These are phyloP conservation scores for Verticillium albo-atrum DNA, from an alignment of 2,329 filamentous ascomycete species.

Conservation along the genomic window DNA sequence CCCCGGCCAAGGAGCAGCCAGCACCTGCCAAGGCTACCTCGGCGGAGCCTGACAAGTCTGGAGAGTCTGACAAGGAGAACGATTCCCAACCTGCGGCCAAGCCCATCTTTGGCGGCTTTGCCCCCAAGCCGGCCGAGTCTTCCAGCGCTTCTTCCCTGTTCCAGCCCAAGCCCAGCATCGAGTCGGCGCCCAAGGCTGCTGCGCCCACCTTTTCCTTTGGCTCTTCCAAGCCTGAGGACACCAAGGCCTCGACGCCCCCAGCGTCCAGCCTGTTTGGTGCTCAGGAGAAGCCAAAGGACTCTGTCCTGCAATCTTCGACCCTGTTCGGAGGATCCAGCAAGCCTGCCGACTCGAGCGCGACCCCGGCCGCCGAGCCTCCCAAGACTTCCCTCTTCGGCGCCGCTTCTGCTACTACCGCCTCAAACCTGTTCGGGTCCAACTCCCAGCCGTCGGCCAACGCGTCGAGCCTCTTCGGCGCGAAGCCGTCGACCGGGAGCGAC, in stretches of 20 bases:
- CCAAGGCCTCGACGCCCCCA: slow-evolving; percentile 10
- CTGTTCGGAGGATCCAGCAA: slow-evolving; percentile 34
- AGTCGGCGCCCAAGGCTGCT: slow-evolving; percentile 21
- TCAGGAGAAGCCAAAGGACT: slow-evolving; percentile 7
- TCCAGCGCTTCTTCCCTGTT: slow-evolving; percentile 22
- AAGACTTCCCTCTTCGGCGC: slow-evolving; percentile 19
- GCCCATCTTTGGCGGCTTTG: slow-evolving; percentile 13
- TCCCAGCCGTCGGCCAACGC: slow-evolving; percentile 3
- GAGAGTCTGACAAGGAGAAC: slow-evolving; percentile 42
- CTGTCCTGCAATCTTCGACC: slow-evolving; percentile 23
- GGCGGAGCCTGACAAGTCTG: slow-evolving; percentile 22
- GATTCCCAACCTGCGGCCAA: slow-evolving; percentile 30
- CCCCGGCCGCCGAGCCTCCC: slow-evolving; percentile 17
- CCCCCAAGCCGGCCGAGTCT: slow-evolving; percentile 17
- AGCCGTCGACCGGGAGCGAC: background rate
- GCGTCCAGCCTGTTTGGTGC: slow-evolving; percentile 17
- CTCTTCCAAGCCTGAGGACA: slow-evolving; percentile 8
- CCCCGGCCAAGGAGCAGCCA: slow-evolving; percentile 9
- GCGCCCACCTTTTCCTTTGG: slow-evolving; percentile 11
- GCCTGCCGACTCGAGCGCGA: slow-evolving; percentile 19
- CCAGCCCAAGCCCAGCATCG: slow-evolving; percentile 22
- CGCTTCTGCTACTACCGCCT: slow-evolving; percentile 2
- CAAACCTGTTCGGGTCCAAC: slow-evolving; percentile 6
- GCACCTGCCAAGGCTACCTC: slow-evolving; percentile 9
- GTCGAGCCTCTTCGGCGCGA: background rate